A percentile compares a stretch with the other conserved stretches of the same genome.
Conservation (phyloP, 352 stramenopile genomes). For the Globisporangium abappressorium region DNA sequence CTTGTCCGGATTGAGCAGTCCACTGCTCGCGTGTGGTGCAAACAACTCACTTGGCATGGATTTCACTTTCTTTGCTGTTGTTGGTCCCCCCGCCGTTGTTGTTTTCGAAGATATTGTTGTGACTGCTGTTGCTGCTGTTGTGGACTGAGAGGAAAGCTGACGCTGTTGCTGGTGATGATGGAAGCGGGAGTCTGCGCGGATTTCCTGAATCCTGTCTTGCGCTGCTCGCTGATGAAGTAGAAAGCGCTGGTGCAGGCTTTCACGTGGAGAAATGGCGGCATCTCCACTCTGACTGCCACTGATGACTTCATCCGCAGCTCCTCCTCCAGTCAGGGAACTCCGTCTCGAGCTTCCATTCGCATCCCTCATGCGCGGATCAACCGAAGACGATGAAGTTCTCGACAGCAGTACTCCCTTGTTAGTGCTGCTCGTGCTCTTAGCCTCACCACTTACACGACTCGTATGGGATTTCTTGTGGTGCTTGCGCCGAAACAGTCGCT, state of each 20-base stretch:
- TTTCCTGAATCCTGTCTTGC: constrained; percentile 20
- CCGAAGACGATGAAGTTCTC: not conserved
- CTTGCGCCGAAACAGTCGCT: constrained; percentile 59
- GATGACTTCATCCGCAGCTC: not conserved
- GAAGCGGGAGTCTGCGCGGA: constrained; percentile 25
- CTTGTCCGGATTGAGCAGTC: constrained; percentile 41
- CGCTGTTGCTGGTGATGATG: not conserved
- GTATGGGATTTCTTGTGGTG: constrained; percentile 13
- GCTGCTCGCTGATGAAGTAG: constrained; percentile 9
- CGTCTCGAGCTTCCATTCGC: not conserved
- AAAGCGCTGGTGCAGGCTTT: constrained; percentile 15
- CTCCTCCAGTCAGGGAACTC: not conserved
- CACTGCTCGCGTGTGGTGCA: constrained; percentile 24
- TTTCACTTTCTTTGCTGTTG: constrained; percentile 16
- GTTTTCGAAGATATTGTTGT: not conserved
- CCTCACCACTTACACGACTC: not conserved
- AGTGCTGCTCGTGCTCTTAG: not conserved
- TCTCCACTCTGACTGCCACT: not conserved
- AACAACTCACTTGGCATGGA: constrained; percentile 14
- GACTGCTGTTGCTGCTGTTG: not conserved
- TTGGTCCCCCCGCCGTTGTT: no score
- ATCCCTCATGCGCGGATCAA: not conserved
- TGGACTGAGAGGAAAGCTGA: not conserved
- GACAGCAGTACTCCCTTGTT: not conserved
- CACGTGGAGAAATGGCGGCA: not conserved